Percentiles rank a stretch among this genome's conserved stretches.
Conservation (phyloP, 345 rosid genomes). For the Hibiscus syriacus region DNA sequence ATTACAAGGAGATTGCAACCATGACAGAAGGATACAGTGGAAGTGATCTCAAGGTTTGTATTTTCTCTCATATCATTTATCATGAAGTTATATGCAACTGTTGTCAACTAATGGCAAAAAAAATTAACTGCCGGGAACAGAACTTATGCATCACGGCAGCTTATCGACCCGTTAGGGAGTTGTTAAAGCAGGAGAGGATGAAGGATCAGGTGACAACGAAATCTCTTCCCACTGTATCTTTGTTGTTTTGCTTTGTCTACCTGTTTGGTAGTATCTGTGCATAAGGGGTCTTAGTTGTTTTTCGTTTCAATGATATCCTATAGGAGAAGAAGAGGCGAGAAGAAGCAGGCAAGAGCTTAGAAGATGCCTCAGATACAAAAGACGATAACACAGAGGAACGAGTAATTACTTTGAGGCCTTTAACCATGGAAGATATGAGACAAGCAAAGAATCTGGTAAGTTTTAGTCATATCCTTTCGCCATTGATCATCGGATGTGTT, state of each 20-base stretch:
- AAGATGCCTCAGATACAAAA: conserved; percentile 34
- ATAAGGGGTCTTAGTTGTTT: not conserved
- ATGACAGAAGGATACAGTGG: conserved; percentile 95
- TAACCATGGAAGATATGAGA: conserved; percentile 89
- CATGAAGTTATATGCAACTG: not conserved
- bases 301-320: conserved; percentile 3
- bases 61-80: conserved; percentile 8
- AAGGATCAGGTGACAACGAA: conserved; percentile 53
- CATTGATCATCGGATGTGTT: not conserved
- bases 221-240: not conserved
- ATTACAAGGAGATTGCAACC: conserved; percentile 77
- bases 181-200: conserved; percentile 69
- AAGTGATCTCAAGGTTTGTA: conserved; percentile 92
- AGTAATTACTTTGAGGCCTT: conserved; percentile 56
- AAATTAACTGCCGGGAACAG: conserved; percentile 40
- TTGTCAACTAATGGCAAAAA: conserved; percentile 8
- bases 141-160: conserved; percentile 94
- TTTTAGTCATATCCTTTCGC: not conserved
- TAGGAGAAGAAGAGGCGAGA: conserved; percentile 67
- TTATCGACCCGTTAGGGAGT: conserved; percentile 88
- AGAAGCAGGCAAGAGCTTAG: conserved; percentile 47
- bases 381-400: conserved; percentile 52
- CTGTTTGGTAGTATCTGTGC: not conserved
- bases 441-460: conserved; percentile 87
- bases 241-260: not conserved